Evolutionary conservation across 345 rosid species (phyloP).

Genomic region (Murraya paniculata): DNA sequence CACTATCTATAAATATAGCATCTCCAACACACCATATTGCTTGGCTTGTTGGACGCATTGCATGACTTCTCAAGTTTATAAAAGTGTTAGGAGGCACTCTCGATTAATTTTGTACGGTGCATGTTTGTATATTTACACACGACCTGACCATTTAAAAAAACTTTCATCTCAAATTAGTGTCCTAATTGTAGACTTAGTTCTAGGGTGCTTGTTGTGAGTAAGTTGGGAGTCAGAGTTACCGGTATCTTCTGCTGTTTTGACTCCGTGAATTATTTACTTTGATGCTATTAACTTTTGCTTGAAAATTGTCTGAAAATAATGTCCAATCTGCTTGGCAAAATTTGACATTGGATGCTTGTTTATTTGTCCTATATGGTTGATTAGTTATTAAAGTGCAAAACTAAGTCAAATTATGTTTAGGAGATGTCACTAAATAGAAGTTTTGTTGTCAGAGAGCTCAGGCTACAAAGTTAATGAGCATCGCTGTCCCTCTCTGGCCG

Average conservation of each 20-base stretch:
- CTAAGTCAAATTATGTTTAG: constrained; percentile 1
- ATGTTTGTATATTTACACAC: background rate
- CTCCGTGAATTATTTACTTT: background rate
- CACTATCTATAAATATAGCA: background rate
- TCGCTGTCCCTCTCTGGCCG: constrained; percentile 40
- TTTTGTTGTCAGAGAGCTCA: constrained; percentile 62
- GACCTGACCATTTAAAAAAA: too few relatives aligned
- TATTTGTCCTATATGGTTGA: background rate
- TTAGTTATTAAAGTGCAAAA: background rate
- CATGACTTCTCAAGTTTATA: background rate
- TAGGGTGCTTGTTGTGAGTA: background rate
- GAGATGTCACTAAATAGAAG: constrained; percentile 15
- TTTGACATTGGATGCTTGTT: background rate
- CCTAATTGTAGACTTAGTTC: background rate
- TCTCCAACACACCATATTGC: background rate
- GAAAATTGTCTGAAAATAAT: background rate
- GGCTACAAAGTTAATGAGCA: constrained; percentile 54
- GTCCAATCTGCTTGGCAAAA: background rate
- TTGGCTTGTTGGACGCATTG: background rate
- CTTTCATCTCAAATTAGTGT: background rate
- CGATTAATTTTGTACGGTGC: background rate
- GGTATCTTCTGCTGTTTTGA: background rate
- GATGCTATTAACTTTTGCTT: background rate
- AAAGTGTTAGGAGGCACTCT: background rate
- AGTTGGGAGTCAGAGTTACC: background rate